Percentiles rank a stretch among this genome's conserved stretches.
Conservation (phyloP, 805 yeast genomes). For the Cyberlindnera xylosilytica region DNA sequence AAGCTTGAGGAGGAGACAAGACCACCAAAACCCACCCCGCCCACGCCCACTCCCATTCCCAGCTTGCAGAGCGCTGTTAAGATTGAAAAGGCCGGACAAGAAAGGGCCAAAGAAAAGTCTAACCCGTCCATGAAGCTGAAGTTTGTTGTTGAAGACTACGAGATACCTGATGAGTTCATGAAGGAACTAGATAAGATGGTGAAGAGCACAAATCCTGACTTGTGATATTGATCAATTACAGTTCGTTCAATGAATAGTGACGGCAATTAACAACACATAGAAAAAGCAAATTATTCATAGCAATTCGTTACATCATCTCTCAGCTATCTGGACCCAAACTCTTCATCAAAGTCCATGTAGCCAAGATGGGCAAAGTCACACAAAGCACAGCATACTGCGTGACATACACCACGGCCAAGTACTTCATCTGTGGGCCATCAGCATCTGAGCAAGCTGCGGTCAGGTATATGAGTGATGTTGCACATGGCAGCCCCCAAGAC, state of each 20-base stretch:
- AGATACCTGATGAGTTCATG: constrained; percentile 3
- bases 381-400: constrained; percentile 23
- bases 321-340: not conserved
- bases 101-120: not conserved
- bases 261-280: no score
- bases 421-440: constrained; percentile 13
- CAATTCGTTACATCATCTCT: not conserved
- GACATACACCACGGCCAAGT: constrained; percentile 4
- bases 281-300: not conserved
- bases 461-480: constrained; percentile 82
- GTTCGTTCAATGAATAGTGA: no score
- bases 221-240: no score
- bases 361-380: constrained; percentile 23
- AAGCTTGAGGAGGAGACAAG: no score
- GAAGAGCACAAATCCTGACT: not conserved
- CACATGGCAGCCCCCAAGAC: constrained; percentile 81
- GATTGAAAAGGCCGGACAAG: not conserved
- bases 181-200: constrained; percentile 1
- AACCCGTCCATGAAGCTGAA: no score
- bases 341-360: constrained; percentile 8
- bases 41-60: no score
- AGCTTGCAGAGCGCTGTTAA: no score
- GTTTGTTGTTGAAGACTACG: not conserved
- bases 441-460: constrained; percentile 81
- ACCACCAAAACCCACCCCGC: no score